phyloP scores from a whole-genome alignment of 23 red algal species.

The Gracilaria gracilis region DNA sequence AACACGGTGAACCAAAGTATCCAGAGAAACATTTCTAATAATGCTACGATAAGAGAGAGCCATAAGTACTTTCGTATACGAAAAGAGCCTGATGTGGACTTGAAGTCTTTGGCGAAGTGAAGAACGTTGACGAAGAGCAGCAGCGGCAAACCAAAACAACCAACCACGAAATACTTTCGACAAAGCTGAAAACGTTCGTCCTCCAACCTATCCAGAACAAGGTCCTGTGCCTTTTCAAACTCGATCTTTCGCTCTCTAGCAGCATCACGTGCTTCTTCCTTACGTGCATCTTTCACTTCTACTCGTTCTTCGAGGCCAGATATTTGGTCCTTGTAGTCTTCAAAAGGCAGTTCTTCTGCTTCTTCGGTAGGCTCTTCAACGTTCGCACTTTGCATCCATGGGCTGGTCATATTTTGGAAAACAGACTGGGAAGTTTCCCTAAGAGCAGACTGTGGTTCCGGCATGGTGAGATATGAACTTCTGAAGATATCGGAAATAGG shows the following conservation, averaged over 20 bases:
- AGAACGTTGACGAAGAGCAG: constrained; percentile 53
- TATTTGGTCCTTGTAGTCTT: constrained; percentile 7
- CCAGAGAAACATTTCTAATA: constrained; percentile 41
- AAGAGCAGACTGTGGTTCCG: neutral
- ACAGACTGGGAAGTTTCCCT: constrained; percentile 4
- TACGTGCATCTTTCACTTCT: constrained; percentile 1
- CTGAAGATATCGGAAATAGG: neutral
- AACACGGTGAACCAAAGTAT: constrained; percentile 61
- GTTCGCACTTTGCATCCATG: constrained; percentile 14
- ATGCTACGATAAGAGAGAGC: constrained; percentile 47
- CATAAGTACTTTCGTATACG: constrained; percentile 35
- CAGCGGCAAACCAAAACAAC: constrained; percentile 65
- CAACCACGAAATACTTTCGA: constrained; percentile 53
- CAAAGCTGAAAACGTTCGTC: constrained; percentile 13
- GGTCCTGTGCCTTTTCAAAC: constrained; percentile 1
- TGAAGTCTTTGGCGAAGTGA: constrained; percentile 28
- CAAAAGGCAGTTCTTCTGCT: neutral
- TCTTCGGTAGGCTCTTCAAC: neutral
- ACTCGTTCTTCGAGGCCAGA: neutral
- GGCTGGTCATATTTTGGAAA: neutral
- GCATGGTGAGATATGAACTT: neutral
- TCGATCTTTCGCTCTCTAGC: neutral
- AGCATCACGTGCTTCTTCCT: neutral
- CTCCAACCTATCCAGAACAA: neutral
- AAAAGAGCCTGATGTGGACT: neutral